A percentile compares a stretch with the other conserved stretches of the same genome.
phyloP scores from a whole-genome alignment of 1,139 yeast species.

The Zygosaccharomyces sapae region DNA sequence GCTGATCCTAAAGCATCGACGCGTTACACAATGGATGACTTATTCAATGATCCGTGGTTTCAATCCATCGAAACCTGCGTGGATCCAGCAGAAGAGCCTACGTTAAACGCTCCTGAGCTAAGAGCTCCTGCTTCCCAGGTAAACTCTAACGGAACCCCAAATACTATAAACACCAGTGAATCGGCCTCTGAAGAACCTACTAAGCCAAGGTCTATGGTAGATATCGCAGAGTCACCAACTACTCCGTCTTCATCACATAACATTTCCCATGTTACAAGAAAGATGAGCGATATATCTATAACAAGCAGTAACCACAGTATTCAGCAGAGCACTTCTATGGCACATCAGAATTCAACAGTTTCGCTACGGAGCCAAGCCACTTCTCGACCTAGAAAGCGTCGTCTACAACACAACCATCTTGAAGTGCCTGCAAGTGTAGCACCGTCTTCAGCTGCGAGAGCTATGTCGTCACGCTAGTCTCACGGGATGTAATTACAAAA shows the following conservation, averaged over 20 bases:
- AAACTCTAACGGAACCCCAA: too few species aligned
- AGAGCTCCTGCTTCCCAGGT: slow-evolving; percentile 21
- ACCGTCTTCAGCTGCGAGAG: slow-evolving; percentile 10
- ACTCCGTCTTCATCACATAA: background rate
- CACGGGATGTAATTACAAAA: too few species aligned
- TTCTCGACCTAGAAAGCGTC: slow-evolving; percentile 10
- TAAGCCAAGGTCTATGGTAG: slow-evolving; percentile 26
- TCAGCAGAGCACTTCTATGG: slow-evolving; percentile 2
- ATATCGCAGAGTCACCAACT: slow-evolving; percentile 24
- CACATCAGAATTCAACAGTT: slow-evolving; percentile 8
- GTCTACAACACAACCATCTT: slow-evolving; percentile 18
- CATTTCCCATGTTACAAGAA: slow-evolving; percentile 1
- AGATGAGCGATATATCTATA: slow-evolving; percentile 4
- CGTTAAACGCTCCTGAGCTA: slow-evolving; percentile 26
- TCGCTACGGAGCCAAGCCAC: slow-evolving; percentile 13
- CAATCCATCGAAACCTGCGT: slow-evolving; percentile 54
- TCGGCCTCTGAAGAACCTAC: background rate
- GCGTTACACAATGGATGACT: slow-evolving; percentile 51
- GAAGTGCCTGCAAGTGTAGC: slow-evolving; percentile 16
- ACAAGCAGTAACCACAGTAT: background rate
- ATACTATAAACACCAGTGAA: background rate
- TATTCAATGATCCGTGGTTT: slow-evolving; percentile 67
- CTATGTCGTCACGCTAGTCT: slow-evolving; percentile 8
- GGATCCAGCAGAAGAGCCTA: slow-evolving; percentile 21
- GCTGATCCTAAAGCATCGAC: slow-evolving; percentile 57